Base-by-base conservation (phyloP, 805 yeast genomes). In the Dipodascopsis uninucleata region DNA sequence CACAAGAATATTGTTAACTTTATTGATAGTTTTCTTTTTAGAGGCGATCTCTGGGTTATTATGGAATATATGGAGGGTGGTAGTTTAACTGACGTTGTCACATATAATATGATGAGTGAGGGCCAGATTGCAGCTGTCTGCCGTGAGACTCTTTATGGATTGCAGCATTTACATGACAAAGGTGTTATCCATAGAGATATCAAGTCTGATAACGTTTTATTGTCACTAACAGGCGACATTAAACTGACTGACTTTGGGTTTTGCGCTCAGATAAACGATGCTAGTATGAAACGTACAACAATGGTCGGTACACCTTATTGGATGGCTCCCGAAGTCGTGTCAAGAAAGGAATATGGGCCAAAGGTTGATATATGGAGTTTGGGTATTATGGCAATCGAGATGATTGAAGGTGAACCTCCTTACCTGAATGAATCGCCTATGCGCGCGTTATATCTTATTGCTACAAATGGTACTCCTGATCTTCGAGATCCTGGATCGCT, bases 11-110 rank as follows among this genome's bases (percentile, higher is more conserved):
- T 93, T 66, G 98, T 93, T 47, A 93, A 93, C 64, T 93, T 86
- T 62, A 79, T 90, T 49, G 95, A 90, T 60, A 80, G 96, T 0
- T 93, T 81, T 63, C 68, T 85, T 45, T 79, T 77, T 47, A 85
- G 85, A 35, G 66, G 68, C 25, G 71, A 69, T 41, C 71, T 93
- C 43, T 93, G 98, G 98, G 97, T 93, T 7, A 80, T 93, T 17
- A 93, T 93, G 98, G 98, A 93, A 66, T 93, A 86, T 62, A 93
- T 93, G 98, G 97, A 93, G 64, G 98, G 98, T 51, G 98, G 98
- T 2, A 82, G 95, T 0, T 71, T 93, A 56, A 90, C 98, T 0
- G 98, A 93, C 67, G 90, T 93, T 26, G 95, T 93, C 14, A 86
- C 95, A 0, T 89, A 89, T 62, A 78, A 79, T 61, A 82, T 82